These are phyloP conservation scores for Avena atlantica DNA, from an alignment of 176 grass and related monocot species.

Conservation along the genomic window DNA sequence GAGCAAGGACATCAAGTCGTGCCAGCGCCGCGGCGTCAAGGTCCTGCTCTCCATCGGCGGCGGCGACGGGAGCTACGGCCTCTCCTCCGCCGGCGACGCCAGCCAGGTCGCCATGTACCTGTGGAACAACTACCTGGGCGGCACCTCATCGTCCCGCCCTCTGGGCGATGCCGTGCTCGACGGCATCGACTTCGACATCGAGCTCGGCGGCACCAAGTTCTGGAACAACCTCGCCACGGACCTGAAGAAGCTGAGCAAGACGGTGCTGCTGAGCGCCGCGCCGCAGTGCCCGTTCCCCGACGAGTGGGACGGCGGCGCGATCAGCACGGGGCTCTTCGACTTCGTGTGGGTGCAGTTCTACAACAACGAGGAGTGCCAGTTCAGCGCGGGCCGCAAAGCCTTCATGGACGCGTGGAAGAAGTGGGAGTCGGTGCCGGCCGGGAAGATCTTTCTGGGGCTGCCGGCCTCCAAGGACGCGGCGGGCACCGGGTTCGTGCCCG, in stretches of 20 bases:
- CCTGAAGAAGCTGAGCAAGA: constrained; percentile 54
- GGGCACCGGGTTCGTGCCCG: constrained; percentile 58
- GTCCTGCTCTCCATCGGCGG: constrained; percentile 81
- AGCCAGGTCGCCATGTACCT: constrained; percentile 60
- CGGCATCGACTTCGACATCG: constrained; percentile 85
- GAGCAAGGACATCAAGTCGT: constrained; percentile 58
- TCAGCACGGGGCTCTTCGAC: constrained; percentile 67
- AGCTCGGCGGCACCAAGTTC: constrained; percentile 59
- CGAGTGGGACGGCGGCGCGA: constrained; percentile 44
- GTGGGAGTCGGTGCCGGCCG: constrained; percentile 67
- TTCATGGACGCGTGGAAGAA: constrained; percentile 67
- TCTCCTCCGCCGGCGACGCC: constrained; percentile 49
- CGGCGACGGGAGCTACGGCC: constrained; percentile 55
- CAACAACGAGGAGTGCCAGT: constrained; percentile 67
- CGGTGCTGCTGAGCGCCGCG: constrained; percentile 68
- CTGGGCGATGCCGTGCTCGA: constrained; percentile 68
- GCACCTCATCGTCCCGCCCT: constrained; percentile 54
- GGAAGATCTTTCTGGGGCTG: constrained; percentile 66
- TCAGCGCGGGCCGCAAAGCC: constrained; percentile 28
- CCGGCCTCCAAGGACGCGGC: constrained; percentile 53
- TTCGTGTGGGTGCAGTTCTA: constrained; percentile 87
- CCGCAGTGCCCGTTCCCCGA: constrained; percentile 86
- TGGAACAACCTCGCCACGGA: constrained; percentile 60
- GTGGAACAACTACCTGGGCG: constrained; percentile 76
- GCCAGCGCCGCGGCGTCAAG: constrained; percentile 65